Evolutionary conservation across 2,329 filamentous ascomycete genomes (phyloP).

Genomic region (Hypoxylon sp.): DNA sequence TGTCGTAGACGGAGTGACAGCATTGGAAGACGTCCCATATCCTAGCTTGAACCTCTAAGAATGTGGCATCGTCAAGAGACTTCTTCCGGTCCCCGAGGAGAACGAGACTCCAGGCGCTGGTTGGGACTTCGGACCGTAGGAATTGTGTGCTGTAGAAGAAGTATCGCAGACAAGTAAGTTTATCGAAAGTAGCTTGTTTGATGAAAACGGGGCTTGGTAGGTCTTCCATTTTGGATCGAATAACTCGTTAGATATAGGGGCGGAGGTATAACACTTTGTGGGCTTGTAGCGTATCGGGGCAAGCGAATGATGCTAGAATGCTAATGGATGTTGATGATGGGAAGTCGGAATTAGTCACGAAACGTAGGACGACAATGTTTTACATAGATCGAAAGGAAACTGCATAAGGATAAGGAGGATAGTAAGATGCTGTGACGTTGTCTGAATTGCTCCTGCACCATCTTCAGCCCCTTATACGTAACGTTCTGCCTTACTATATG

Average conservation of each 20-base stretch:
- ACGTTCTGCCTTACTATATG: not conserved
- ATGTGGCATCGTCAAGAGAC: constrained; percentile 3
- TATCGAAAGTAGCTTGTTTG: not conserved
- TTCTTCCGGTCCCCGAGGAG: constrained; percentile 15
- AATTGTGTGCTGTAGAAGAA: constrained; percentile 27
- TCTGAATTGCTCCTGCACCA: not conserved
- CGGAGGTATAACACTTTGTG: not conserved
- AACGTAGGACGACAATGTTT: not conserved
- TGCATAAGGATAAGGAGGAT: not conserved
- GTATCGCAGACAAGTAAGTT: constrained; percentile 7
- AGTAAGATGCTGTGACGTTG: not conserved
- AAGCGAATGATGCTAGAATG: not conserved
- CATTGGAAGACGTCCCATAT: constrained; percentile 17
- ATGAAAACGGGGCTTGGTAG: not conserved
- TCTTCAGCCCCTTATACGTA: not conserved
- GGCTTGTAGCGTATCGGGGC: not conserved
- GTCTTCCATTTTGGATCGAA: not conserved
- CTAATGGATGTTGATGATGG: not conserved
- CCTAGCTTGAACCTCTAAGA: constrained; percentile 4
- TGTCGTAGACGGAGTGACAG: constrained; percentile 1
- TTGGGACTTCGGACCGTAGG: constrained; percentile 16
- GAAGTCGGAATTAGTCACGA: not conserved
- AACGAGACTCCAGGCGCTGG: constrained; percentile 18
- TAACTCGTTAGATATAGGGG: not conserved
- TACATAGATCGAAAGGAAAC: not conserved